Conservation (phyloP, 768 basidiomycete species). For the Tulasnella sp. region DNA sequence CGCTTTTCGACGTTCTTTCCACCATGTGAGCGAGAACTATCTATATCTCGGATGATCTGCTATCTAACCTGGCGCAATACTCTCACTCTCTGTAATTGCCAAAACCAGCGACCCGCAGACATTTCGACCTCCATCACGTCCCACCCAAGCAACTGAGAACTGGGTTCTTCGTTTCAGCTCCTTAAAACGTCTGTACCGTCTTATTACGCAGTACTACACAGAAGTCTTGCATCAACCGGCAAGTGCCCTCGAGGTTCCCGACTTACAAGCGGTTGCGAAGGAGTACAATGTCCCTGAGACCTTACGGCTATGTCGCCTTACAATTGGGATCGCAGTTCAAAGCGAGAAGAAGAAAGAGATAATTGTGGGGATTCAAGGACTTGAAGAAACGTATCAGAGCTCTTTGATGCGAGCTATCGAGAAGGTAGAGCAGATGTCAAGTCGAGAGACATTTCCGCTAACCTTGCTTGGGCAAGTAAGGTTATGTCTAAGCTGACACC, state of each 20-base stretch:
- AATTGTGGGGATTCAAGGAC: slow-evolving; percentile 75
- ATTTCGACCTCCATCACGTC: slow-evolving; percentile 53
- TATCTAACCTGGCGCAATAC: background rate
- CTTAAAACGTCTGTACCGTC: slow-evolving; percentile 74
- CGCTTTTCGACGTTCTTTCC: slow-evolving; percentile 62
- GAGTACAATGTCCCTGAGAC: slow-evolving; percentile 54
- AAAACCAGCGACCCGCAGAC: slow-evolving; percentile 58
- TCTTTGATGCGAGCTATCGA: slow-evolving; percentile 89
- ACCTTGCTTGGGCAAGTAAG: slow-evolving; percentile 26
- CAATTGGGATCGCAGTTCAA: slow-evolving; percentile 79
- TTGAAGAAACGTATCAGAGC: slow-evolving; percentile 78
- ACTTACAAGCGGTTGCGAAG: slow-evolving; percentile 77
- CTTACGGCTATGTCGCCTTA: slow-evolving; percentile 64
- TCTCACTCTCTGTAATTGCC: background rate
- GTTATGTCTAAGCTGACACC: slow-evolving; percentile 66
- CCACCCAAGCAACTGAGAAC: slow-evolving; percentile 62
- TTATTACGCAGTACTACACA: slow-evolving; percentile 80
- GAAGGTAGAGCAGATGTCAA: slow-evolving; percentile 38
- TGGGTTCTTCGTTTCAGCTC: slow-evolving; percentile 81
- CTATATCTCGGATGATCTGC: background rate
- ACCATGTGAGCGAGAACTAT: slow-evolving; percentile 44
- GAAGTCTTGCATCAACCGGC: slow-evolving; percentile 72
- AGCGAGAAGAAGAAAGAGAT: slow-evolving; percentile 81
- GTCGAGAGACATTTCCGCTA: background rate
- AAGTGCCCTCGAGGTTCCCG: slow-evolving; percentile 64